Percentiles rank a stretch among this genome's conserved stretches.
Conservation (phyloP, 1,284 basidiomycete species). For the Gomphus sp. region DNA sequence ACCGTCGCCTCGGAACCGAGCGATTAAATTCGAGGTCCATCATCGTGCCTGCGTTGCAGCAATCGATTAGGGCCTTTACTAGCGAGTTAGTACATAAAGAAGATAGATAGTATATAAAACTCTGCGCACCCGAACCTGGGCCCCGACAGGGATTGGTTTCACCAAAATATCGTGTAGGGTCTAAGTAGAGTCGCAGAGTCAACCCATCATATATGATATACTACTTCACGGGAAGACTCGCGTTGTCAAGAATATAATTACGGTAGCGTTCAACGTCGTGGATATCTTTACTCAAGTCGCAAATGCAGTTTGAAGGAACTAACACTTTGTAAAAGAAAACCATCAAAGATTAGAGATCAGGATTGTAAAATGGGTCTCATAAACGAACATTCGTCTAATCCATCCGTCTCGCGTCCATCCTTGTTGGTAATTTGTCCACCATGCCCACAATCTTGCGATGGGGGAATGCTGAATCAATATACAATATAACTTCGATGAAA, state of each 20-base stretch:
- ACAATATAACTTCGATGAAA: neutral
- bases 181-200: neutral
- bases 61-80: neutral
- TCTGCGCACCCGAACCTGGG: neutral
- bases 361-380: no score
- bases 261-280: neutral
- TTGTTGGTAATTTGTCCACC: neutral
- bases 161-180: neutral
- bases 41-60: neutral
- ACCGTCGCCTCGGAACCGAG: neutral
- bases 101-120: neutral
- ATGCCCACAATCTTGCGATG: neutral
- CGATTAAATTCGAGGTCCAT: neutral
- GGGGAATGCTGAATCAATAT: neutral
- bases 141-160: neutral
- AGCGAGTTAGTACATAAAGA: neutral
- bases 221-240: neutral
- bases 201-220: neutral
- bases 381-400: neutral
- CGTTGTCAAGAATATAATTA: neutral
- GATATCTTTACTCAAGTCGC: neutral
- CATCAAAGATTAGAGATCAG: no score
- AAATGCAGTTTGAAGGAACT: neutral
- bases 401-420: neutral
- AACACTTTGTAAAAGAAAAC: no score